A percentile compares a stretch with the other conserved stretches of the same genome.
Conservation (phyloP, 805 yeast species). For the Danielozyma ontarioensis region DNA sequence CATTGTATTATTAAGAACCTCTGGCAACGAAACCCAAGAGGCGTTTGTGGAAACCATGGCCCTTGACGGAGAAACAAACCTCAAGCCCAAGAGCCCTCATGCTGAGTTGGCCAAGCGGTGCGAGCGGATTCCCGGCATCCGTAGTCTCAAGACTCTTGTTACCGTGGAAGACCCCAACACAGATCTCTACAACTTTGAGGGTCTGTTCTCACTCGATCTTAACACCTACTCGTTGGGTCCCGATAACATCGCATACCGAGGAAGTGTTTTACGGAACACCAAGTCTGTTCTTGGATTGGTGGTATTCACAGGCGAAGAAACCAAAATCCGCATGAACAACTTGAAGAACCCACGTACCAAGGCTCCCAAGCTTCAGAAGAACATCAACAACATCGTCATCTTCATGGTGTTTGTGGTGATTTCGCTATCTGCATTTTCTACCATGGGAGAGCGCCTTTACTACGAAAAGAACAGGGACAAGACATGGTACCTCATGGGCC, state of each 20-base stretch:
- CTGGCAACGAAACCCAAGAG: slow-evolving; percentile 51
- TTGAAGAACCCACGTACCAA: slow-evolving; percentile 83
- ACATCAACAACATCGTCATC: slow-evolving; percentile 76
- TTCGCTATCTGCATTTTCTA: slow-evolving; percentile 69
- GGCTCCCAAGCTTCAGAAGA: slow-evolving; percentile 84
- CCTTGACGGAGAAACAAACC: slow-evolving; percentile 92
- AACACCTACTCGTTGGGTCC: slow-evolving; percentile 58
- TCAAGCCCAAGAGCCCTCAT: slow-evolving; percentile 71
- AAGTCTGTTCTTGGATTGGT: slow-evolving; percentile 70
- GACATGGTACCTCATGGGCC: slow-evolving; percentile 67
- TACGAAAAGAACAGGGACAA: slow-evolving; percentile 36
- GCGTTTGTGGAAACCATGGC: slow-evolving; percentile 94
- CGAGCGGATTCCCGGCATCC: slow-evolving; percentile 46
- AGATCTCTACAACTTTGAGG: slow-evolving; percentile 90
- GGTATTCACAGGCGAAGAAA: slow-evolving; percentile 90
- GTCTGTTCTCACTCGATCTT: slow-evolving; percentile 46
- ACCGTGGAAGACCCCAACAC: slow-evolving; percentile 87
- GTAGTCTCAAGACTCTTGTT: slow-evolving; percentile 46
- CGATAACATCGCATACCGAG: slow-evolving; percentile 85
- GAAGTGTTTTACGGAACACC: slow-evolving; percentile 86
- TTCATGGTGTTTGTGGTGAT: slow-evolving; percentile 86
- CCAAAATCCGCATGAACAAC: slow-evolving; percentile 94
- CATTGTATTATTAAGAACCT: slow-evolving; percentile 63
- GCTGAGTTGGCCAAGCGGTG: slow-evolving; percentile 52
- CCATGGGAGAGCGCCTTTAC: slow-evolving; percentile 66